Evolutionary conservation across 129 eudicot species (phyloP).

Genomic region (Helianthus tuberosus): DNA sequence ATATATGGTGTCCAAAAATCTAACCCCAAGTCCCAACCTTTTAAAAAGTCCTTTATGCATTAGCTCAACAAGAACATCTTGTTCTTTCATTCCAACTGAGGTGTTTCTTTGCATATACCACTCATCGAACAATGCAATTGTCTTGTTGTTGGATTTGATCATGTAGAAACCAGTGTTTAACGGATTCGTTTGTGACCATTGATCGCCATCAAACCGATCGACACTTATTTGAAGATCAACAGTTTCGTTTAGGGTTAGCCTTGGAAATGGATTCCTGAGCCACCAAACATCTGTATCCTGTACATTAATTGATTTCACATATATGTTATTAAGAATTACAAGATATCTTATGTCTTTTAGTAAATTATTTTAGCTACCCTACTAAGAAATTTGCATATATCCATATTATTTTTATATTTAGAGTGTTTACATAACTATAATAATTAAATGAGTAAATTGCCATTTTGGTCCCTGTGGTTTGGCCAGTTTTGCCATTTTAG

Average conservation of each 20-base stretch:
- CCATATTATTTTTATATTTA: too few relatives aligned
- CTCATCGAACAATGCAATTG: slow-evolving; percentile 50
- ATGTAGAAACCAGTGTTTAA: slow-evolving; percentile 79
- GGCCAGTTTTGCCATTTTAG: too few relatives aligned
- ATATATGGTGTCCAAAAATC: slow-evolving; percentile 55
- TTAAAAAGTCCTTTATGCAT: slow-evolving; percentile 27
- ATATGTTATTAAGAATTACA: background rate
- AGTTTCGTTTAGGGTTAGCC: slow-evolving; percentile 33
- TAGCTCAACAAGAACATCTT: slow-evolving; percentile 55
- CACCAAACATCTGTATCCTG: slow-evolving; percentile 78
- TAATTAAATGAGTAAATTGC: too few relatives aligned
- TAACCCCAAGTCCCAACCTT: slow-evolving; percentile 36
- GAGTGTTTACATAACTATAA: too few relatives aligned
- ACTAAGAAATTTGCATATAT: too few relatives aligned
- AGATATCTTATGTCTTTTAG: too few relatives aligned
- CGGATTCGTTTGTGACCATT: slow-evolving; percentile 31
- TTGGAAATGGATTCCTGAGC: slow-evolving; percentile 68
- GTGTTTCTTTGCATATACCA: slow-evolving; percentile 53
- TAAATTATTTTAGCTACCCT: too few relatives aligned
- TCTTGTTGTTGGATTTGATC: slow-evolving; percentile 60
- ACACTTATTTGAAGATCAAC: slow-evolving; percentile 59
- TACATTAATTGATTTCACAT: background rate
- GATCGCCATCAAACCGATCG: slow-evolving; percentile 45
- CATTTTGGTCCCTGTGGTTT: too few relatives aligned
- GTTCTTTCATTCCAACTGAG: slow-evolving; percentile 59